A percentile compares a stretch with the other conserved stretches of the same genome.
Evolutionary conservation across 768 basidiomycete genomes (phyloP).

Genomic region (Ramaria sp.): DNA sequence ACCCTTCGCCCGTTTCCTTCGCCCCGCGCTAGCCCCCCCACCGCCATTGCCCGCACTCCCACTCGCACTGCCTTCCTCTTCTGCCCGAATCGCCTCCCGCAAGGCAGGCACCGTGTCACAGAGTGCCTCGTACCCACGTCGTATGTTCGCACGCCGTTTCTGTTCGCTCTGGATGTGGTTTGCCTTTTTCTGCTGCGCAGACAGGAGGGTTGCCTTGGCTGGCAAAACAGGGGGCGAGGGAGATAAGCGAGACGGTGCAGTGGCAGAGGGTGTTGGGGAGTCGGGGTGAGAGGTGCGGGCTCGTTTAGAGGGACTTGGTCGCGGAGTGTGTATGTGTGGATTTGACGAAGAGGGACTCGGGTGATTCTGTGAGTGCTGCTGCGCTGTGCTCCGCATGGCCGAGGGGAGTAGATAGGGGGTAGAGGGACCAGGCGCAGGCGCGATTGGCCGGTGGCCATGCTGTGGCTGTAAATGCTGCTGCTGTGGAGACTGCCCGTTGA

Average conservation of each 20-base stretch:
- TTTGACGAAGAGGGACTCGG: not conserved
- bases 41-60: slow-evolving; percentile 13
- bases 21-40: not conserved
- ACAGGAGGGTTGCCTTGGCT: slow-evolving; percentile 42
- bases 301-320: slow-evolving; percentile 15
- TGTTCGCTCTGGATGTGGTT: slow-evolving; percentile 94
- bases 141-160: slow-evolving; percentile 85
- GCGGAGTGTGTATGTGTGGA: slow-evolving; percentile 18
- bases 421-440: not conserved
- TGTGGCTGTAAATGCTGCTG: slow-evolving; percentile 14
- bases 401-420: not conserved
- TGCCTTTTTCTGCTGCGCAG: slow-evolving; percentile 80
- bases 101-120: slow-evolving; percentile 78
- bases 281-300: slow-evolving; percentile 21
- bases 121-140: slow-evolving; percentile 79
- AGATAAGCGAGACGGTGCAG: slow-evolving; percentile 9
- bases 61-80: slow-evolving; percentile 42
- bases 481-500: slow-evolving; percentile 26
- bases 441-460: slow-evolving; percentile 10
- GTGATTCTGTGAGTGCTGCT: slow-evolving; percentile 3
- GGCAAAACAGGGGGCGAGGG: slow-evolving; percentile 6
- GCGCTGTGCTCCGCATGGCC: not conserved
- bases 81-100: slow-evolving; percentile 66
- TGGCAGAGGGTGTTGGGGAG: slow-evolving; percentile 10
- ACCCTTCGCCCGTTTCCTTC: slow-evolving; percentile 22